Base-by-base conservation (phyloP, 1,139 yeast genomes). In the Waltiozyma sp. region DNA sequence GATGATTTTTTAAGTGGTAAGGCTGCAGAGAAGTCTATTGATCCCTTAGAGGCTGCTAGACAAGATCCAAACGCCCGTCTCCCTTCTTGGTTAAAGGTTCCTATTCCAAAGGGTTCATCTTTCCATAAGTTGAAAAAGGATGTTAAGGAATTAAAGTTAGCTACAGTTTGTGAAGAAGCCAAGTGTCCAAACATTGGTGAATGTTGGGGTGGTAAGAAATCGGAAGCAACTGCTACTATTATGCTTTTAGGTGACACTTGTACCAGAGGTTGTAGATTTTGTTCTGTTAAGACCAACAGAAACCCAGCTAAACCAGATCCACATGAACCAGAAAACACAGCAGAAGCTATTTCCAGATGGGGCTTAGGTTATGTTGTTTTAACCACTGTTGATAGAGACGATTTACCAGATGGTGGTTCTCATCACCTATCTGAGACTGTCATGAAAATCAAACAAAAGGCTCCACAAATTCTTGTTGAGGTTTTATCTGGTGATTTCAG, bases 161-260 rank as follows among this genome's bases (percentile, higher is more conserved):
- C 96, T 37, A 89, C 98, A 0, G 99, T 93, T 28, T 93, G 99
- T 65, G 97, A 91, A 62, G 98, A 91, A 59, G 98, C 98, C 10
- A 81, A 91, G 58, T 93, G 99, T 65, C 99, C 99, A 18, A 93
- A 93, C 61, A 93, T 93, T 47, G 96, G 97, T 42, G 99, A 93
- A 62, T 93, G 99, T 65, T 93, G 99, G 99, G 97, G 98, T 43
- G 98, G 98, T 31, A 79, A 82, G 57, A 88, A 88, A 62, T 74
- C 89, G 7, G 93, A 86, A 56, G 96, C 98, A n/a, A 93, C 99
- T 4, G 98, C 98, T 6, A 93, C 99, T 3, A 91, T 93, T 56
- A 93, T 93, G 99, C 70, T 93, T 50, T 73, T 93, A 73, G 99
- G 99, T 47, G 98, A 93, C 58, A 91, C 98, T 0, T 93, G 99